phyloP scores from a whole-genome alignment of 345 rosid species.

The Gynandropsis gynandra region DNA sequence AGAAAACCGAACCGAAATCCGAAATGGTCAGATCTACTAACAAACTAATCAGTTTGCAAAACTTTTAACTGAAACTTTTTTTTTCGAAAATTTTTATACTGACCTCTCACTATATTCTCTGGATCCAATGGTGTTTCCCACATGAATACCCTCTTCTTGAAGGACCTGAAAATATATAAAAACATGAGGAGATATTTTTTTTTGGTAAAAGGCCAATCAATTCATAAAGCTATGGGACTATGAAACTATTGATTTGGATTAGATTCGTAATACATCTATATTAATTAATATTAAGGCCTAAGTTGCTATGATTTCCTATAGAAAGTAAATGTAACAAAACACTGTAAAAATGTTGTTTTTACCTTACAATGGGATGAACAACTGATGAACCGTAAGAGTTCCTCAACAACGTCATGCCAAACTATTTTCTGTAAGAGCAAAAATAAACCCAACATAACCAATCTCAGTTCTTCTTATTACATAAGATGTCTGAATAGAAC shows the following conservation, averaged over 20 bases:
- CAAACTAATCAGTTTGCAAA: too few species aligned
- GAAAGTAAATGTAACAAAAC: too few species aligned
- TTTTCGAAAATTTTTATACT: slow-evolving; percentile 1
- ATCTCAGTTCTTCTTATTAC: not conserved
- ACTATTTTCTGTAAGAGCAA: slow-evolving; percentile 55
- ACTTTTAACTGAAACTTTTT: too few species aligned
- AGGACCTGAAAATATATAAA: slow-evolving; percentile 41
- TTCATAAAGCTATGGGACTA: too few species aligned
- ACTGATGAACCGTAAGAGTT: slow-evolving; percentile 67
- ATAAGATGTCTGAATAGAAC: not conserved
- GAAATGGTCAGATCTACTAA: too few species aligned
- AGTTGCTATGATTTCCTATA: too few species aligned
- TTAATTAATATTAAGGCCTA: not conserved
- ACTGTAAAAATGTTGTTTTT: slow-evolving; percentile 9
- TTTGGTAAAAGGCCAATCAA: not conserved
- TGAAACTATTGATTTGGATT: too few species aligned
- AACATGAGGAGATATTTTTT: slow-evolving; percentile 9
- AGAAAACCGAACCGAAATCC: too few species aligned
- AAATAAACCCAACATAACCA: not conserved
- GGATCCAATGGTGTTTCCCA: slow-evolving; percentile 78
- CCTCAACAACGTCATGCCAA: slow-evolving; percentile 84
- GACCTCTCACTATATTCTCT: slow-evolving; percentile 74
- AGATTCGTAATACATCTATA: too few species aligned
- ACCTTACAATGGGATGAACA: slow-evolving; percentile 82
- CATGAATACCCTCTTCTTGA: slow-evolving; percentile 64